phyloP scores from a whole-genome alignment of 129 eudicot species.

The carrot (Daucus carota) region DH1_v3.0 NC_030384.2:36953001-36953500 shows the following conservation, averaged over 20 bases:
- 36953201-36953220: slow-evolving; percentile 60
- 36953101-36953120: slow-evolving; percentile 46
- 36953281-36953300: neutral
- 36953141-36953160: slow-evolving; percentile 34
- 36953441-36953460: neutral
- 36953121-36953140: slow-evolving; percentile 44
- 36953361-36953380: neutral
- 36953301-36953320: neutral
- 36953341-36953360: neutral
- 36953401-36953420: neutral
- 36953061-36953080: slow-evolving; percentile 29
- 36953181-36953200: slow-evolving; percentile 57
- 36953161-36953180: slow-evolving; percentile 51
- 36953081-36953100: slow-evolving; percentile 37
- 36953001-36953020: slow-evolving; percentile 72
- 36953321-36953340: neutral
- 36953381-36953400: slow-evolving; percentile 9
- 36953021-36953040: slow-evolving; percentile 40
- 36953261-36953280: neutral
- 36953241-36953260: slow-evolving; percentile 35
- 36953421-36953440: neutral
- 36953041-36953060: slow-evolving; percentile 38
- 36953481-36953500: neutral
- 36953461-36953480: neutral
- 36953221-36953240: slow-evolving; percentile 66